These are phyloP conservation scores for Wickerhamomyces queroliae DNA, from an alignment of 805 yeast species.

Conservation along the genomic window DNA sequence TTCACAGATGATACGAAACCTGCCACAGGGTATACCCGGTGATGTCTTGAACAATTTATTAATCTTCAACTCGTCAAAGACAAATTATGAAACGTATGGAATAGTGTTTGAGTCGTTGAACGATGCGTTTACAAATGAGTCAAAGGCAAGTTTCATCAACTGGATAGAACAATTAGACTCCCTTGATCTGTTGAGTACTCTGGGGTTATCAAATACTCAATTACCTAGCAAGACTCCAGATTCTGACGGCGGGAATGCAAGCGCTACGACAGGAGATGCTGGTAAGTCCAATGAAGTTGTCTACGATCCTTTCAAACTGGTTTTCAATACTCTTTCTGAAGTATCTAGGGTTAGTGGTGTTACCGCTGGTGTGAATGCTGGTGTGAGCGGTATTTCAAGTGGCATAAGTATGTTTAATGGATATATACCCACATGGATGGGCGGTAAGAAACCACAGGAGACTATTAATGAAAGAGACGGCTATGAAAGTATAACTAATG, in stretches of 20 bases:
- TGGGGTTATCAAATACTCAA: no score
- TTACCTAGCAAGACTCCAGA: no score
- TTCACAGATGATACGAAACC: neutral
- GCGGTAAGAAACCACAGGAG: neutral
- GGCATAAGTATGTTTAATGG: constrained; percentile 7
- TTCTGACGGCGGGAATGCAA: constrained; percentile 23
- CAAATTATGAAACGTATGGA: constrained; percentile 13
- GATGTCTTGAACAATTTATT: constrained; percentile 13
- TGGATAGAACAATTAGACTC: constrained; percentile 15
- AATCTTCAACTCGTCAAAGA: constrained; percentile 10
- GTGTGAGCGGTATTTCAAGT: constrained; percentile 12
- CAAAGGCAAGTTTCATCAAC: constrained; percentile 10
- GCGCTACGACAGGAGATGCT: neutral
- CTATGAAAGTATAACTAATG: neutral
- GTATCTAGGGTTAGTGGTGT: constrained; percentile 15
- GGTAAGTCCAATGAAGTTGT: constrained; percentile 19
- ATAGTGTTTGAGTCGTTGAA: constrained; percentile 14
- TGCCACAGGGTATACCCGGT: neutral
- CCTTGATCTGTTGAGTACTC: constrained; percentile 11
- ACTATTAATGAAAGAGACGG: neutral
- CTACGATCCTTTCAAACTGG: constrained; percentile 23
- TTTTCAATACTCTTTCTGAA: constrained; percentile 17
- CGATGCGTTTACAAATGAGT: constrained; percentile 3
- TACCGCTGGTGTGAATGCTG: constrained; percentile 16
- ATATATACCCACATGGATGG: constrained; percentile 8